Conservation (phyloP, 179 eudicot species). For the Silene vulgaris region DNA sequence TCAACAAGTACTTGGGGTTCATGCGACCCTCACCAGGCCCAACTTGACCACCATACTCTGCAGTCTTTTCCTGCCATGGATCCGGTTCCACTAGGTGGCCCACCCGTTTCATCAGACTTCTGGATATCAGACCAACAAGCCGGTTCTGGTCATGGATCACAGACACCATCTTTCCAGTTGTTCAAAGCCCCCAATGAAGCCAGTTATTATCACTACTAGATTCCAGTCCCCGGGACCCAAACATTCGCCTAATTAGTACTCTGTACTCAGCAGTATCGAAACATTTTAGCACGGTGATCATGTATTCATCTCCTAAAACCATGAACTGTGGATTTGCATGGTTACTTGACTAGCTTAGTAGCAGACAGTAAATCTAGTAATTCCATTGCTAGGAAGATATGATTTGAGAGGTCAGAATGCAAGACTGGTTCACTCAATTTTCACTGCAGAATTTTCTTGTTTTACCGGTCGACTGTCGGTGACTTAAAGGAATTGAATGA, state of each 20-base stretch:
- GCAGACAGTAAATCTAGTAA: neutral
- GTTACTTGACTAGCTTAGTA: conserved; percentile 1
- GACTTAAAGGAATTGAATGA: no score
- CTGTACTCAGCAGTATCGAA: neutral
- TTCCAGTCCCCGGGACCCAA: neutral
- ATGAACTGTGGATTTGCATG: conserved; percentile 22
- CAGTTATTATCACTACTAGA: conserved; percentile 40
- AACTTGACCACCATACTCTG: conserved; percentile 33
- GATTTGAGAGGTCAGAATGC: neutral
- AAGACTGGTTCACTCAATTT: neutral
- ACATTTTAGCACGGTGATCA: conserved; percentile 4
- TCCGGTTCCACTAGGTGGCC: conserved; percentile 21
- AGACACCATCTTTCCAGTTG: conserved; percentile 34
- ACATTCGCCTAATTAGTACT: neutral
- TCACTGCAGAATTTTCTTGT: neutral
- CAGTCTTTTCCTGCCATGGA: conserved; percentile 32
- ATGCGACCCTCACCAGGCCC: conserved; percentile 32
- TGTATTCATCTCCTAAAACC: conserved; percentile 8
- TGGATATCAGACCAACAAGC: conserved; percentile 46
- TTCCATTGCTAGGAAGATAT: neutral
- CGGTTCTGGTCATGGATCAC: conserved; percentile 21
- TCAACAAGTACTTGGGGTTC: conserved; percentile 76
- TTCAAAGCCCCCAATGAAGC: conserved; percentile 49
- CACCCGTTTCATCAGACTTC: conserved; percentile 38
- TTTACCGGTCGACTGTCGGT: neutral